These are phyloP conservation scores for Glycyrrhiza uralensis DNA, from an alignment of 306 rosid species.

Conservation along the genomic window DNA sequence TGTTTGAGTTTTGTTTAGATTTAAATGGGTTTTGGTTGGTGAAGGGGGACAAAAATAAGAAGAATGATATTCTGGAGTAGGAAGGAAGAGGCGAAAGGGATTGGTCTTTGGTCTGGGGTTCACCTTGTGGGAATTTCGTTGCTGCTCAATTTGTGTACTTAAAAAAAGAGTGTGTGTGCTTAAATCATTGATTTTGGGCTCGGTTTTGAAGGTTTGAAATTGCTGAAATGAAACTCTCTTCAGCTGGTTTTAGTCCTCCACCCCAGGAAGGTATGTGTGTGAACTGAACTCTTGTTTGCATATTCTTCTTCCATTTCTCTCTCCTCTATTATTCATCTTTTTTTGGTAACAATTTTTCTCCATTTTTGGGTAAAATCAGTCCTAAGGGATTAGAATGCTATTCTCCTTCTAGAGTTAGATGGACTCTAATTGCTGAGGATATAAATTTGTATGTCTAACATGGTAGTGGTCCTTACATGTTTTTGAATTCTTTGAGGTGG, in stretches of 20 bases:
- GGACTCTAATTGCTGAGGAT: background rate
- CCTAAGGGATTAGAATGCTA: background rate
- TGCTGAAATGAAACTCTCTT: conserved; percentile 74
- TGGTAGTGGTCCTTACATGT: conserved; percentile 5
- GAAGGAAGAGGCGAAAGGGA: conserved; percentile 31
- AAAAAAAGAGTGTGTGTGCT: conserved; percentile 20
- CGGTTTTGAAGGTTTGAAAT: conserved; percentile 28
- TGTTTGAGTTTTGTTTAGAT: conserved; percentile 25
- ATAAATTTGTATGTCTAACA: conserved; percentile 22
- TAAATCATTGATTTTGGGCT: conserved; percentile 31
- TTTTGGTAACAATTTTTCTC: background rate
- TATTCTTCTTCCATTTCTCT: conserved; percentile 7
- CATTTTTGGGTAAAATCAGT: conserved; percentile 17
- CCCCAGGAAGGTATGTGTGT: conserved; percentile 77
- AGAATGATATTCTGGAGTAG: conserved; percentile 41
- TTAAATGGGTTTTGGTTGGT: conserved; percentile 35
- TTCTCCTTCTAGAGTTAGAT: background rate
- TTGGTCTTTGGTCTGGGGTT: conserved; percentile 31
- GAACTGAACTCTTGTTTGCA: conserved; percentile 12
- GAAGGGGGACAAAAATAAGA: conserved; percentile 18
- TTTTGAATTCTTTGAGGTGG: background rate
- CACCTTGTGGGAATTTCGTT: background rate
- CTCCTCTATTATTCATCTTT: conserved; percentile 5
- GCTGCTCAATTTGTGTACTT: conserved; percentile 40
- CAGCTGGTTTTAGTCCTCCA: conserved; percentile 86